phyloP scores from a whole-genome alignment of 306 rosid species.

The Pyrus communis region DNA sequence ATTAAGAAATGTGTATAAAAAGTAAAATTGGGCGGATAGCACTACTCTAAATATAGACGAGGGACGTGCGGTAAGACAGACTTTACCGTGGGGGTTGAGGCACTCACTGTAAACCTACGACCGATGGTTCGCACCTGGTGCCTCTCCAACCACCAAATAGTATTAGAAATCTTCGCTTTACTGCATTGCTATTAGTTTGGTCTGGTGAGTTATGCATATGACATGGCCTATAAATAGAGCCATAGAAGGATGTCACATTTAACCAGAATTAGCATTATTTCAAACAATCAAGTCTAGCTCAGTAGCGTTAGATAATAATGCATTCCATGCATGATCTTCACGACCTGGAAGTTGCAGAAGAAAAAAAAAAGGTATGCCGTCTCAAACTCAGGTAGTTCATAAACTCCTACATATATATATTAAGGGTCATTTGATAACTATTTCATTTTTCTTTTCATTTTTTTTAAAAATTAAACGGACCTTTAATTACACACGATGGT shows the following conservation, averaged over 20 bases:
- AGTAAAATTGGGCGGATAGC: too few species aligned
- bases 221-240: neutral
- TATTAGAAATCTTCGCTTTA: neutral
- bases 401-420: too few species aligned
- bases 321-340: neutral
- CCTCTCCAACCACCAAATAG: slow-evolving; percentile 9
- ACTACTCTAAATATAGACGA: neutral
- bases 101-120: neutral
- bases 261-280: neutral
- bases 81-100: neutral
- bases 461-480: too few species aligned
- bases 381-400: neutral
- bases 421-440: too few species aligned
- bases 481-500: neutral
- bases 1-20: too few species aligned
- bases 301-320: neutral
- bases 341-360: neutral
- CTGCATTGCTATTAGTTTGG: neutral
- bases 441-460: too few species aligned
- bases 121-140: neutral
- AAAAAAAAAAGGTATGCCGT: too few species aligned
- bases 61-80: neutral
- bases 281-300: neutral
- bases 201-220: neutral
- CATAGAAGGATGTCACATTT: neutral